Percentiles rank a stretch among this genome's conserved stretches.
Evolutionary conservation across 2,329 filamentous ascomycete species (phyloP).

Genomic region (Penicillium sp.): DNA sequence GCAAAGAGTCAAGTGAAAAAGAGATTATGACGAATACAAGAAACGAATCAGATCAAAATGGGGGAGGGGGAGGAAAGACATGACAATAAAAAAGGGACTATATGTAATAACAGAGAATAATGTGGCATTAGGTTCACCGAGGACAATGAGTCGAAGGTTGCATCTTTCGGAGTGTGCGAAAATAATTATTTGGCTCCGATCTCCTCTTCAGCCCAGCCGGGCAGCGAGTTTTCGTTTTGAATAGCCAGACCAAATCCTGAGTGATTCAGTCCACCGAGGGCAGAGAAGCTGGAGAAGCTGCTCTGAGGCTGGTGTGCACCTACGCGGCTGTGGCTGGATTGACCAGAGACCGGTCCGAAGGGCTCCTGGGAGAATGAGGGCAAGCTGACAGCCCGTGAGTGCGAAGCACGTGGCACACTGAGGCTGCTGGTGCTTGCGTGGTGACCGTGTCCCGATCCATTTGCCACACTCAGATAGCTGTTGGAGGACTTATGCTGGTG

Average conservation of each 20-base stretch:
- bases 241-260: slow-evolving; percentile 60
- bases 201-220: slow-evolving; percentile 64
- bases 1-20: slow-evolving; percentile 16
- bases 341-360: slow-evolving; percentile 46
- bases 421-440: slow-evolving; percentile 62
- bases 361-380: slow-evolving; percentile 66
- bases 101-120: slow-evolving; percentile 20
- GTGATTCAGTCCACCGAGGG: slow-evolving; percentile 58
- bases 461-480: slow-evolving; percentile 55
- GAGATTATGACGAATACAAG: slow-evolving; percentile 35
- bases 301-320: slow-evolving; percentile 46
- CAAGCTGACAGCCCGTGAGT: slow-evolving; percentile 83
- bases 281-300: slow-evolving; percentile 59
- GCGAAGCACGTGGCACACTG: slow-evolving; percentile 55
- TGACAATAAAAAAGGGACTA: slow-evolving; percentile 19
- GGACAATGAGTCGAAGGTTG: slow-evolving; percentile 18
- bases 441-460: slow-evolving; percentile 66
- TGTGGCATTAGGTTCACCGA: slow-evolving; percentile 20
- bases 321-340: slow-evolving; percentile 35
- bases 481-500: slow-evolving; percentile 63
- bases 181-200: slow-evolving; percentile 53
- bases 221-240: slow-evolving; percentile 56
- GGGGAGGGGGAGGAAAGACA: slow-evolving; percentile 18
- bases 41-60: slow-evolving; percentile 27
- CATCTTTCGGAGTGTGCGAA: slow-evolving; percentile 9